These are phyloP conservation scores for Paecilomyces dactylethromorphus DNA, from an alignment of 2,329 filamentous ascomycete species.

Conservation along the genomic window DNA sequence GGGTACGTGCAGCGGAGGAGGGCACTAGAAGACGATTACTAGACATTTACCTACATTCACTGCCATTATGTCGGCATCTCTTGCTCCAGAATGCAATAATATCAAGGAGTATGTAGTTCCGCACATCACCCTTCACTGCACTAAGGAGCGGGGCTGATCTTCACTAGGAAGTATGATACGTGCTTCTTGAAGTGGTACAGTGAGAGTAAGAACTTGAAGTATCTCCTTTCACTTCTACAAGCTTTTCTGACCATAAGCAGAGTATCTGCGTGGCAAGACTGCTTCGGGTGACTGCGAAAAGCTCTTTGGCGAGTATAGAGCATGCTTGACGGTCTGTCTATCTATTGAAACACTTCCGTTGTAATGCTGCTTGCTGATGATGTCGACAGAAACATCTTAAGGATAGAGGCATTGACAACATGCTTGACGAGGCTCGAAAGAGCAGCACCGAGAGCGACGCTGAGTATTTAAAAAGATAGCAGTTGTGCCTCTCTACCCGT, in stretches of 20 bases:
- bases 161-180: conserved; percentile 76
- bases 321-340: conserved; percentile 67
- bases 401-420: conserved; percentile 82
- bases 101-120: conserved; percentile 71
- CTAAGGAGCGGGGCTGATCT: conserved; percentile 7
- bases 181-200: conserved; percentile 99
- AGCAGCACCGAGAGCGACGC: conserved; percentile 83
- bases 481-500: not conserved
- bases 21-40: not conserved
- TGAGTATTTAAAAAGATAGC: conserved; percentile 49
- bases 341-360: not conserved
- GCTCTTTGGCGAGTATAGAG: conserved; percentile 82
- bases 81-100: conserved; percentile 91
- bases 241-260: conserved; percentile 39
- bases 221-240: conserved; percentile 1
- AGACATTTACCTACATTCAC: not conserved
- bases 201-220: conserved; percentile 63
- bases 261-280: conserved; percentile 81
- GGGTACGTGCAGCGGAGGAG: not conserved
- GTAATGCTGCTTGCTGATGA: conserved; percentile 1
- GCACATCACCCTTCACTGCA: conserved; percentile 3
- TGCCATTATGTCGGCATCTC: conserved; percentile 75
- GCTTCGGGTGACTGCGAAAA: conserved; percentile 78
- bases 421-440: conserved; percentile 84
- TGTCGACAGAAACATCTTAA: conserved; percentile 68